Conservation (phyloP, 352 stramenopile species). For the Phytophthora pinifolia region DNA sequence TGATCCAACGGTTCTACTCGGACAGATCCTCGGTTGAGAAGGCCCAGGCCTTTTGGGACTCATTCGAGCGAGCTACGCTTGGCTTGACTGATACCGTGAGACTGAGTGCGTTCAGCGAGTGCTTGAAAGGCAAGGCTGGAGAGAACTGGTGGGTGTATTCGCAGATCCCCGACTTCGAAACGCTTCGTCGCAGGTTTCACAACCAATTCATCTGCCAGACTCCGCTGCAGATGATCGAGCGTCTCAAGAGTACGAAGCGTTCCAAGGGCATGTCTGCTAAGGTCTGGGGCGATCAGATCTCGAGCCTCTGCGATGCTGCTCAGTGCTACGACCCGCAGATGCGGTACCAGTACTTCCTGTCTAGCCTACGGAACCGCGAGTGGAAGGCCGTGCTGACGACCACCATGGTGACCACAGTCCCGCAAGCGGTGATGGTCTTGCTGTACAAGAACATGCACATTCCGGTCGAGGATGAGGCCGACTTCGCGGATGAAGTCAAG, state of each 20-base stretch:
- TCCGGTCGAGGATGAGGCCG: no score
- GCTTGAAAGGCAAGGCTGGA: constrained; percentile 1
- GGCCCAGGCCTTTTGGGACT: neutral
- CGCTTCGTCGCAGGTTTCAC: no score
- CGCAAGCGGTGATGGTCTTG: no score
- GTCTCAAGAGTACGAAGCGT: no score
- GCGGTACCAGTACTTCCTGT: constrained; percentile 6
- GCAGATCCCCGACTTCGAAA: no score
- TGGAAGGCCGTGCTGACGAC: neutral
- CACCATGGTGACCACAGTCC: no score
- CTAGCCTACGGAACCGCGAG: neutral
- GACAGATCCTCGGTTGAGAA: neutral
- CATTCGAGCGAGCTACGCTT: neutral
- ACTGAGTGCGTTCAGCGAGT: neutral
- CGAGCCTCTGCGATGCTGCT: neutral
- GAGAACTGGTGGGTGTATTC: constrained; percentile 8
- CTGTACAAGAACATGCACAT: no score
- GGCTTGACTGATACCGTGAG: neutral
- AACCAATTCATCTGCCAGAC: no score
- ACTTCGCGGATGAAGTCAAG: no score
- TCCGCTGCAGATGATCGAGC: no score
- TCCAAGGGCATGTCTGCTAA: no score
- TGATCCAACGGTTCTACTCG: constrained; percentile 2
- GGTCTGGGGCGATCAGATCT: no score
- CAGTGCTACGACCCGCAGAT: neutral